Percentiles rank a stretch among this genome's conserved stretches.
Conservation (phyloP, 371 early-diverging fungal species). For the Actinomucor elegans region DNA sequence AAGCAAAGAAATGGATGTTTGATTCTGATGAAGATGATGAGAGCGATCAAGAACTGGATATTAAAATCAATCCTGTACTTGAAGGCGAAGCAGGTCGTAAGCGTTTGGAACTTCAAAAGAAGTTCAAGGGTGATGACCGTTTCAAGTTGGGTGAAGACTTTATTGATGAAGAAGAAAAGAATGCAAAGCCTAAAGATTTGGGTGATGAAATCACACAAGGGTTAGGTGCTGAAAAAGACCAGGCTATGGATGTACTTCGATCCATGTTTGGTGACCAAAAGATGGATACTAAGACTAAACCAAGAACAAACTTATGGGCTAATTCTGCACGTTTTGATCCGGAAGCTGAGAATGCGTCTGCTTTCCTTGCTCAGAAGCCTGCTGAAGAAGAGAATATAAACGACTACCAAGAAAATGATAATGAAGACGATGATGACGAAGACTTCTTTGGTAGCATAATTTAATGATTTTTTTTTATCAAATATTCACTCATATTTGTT, state of each 20-base stretch:
- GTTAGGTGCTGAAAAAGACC: constrained; percentile 37
- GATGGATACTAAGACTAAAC: constrained; percentile 33
- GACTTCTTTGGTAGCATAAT: constrained; percentile 12
- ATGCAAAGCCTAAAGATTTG: constrained; percentile 28
- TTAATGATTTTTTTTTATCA: not conserved
- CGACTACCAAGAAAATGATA: constrained; percentile 12
- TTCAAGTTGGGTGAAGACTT: constrained; percentile 62
- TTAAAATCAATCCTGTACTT: constrained; percentile 58
- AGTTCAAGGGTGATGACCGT: constrained; percentile 58
- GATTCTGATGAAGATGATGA: constrained; percentile 47
- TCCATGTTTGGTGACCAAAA: constrained; percentile 58
- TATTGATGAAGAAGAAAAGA: constrained; percentile 53
- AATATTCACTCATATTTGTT: no score
- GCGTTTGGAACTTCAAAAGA: constrained; percentile 51
- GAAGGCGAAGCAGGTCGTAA: constrained; percentile 61
- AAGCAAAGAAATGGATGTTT: constrained; percentile 54
- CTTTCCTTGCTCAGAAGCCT: constrained; percentile 17
- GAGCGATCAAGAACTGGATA: constrained; percentile 21
- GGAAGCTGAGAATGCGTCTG: constrained; percentile 45
- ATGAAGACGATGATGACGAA: constrained; percentile 13
- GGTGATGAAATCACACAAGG: constrained; percentile 40
- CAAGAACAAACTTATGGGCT: constrained; percentile 21
- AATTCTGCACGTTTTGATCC: constrained; percentile 54
- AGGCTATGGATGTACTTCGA: constrained; percentile 55
- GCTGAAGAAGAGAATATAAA: constrained; percentile 3